Evolutionary conservation across 805 yeast species (phyloP).

Genomic region (Ogataea parapolymorpha): DNA sequence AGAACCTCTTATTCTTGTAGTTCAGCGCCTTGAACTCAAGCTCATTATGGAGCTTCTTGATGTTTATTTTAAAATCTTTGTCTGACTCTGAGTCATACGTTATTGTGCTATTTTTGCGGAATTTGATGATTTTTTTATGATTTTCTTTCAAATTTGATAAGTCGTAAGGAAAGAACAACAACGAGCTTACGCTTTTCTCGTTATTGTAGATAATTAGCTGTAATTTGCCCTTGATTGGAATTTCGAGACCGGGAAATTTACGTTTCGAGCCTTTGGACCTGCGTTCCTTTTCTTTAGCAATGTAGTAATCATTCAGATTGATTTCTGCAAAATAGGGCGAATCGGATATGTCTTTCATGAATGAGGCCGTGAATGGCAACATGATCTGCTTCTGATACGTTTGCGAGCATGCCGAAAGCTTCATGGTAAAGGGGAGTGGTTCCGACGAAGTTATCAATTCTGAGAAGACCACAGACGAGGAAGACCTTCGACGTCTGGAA

Average conservation of each 20-base stretch:
- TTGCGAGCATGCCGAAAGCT: constrained; percentile 22
- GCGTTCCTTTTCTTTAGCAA: constrained; percentile 17
- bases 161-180: constrained; percentile 28
- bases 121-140: constrained; percentile 28
- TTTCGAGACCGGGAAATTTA: constrained; percentile 29
- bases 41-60: constrained; percentile 24
- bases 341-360: constrained; percentile 12
- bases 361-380: constrained; percentile 27
- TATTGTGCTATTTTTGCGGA: constrained; percentile 20
- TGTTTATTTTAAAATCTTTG: constrained; percentile 6
- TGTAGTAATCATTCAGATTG: constrained; percentile 26
- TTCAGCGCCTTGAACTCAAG: constrained; percentile 29
- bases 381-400: constrained; percentile 11
- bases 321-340: constrained; percentile 34
- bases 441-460: constrained; percentile 19
- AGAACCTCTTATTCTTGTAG: constrained; percentile 23
- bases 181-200: constrained; percentile 26
- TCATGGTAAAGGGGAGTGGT: constrained; percentile 27
- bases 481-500: constrained; percentile 19
- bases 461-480: constrained; percentile 24
- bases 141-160: constrained; percentile 22
- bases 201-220: constrained; percentile 32
- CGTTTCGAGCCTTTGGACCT: constrained; percentile 14
- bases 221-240: constrained; percentile 28
- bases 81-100: constrained; percentile 19